Conservation (phyloP, 345 rosid genomes). For the Eucalyptus polyanthemos region DNA sequence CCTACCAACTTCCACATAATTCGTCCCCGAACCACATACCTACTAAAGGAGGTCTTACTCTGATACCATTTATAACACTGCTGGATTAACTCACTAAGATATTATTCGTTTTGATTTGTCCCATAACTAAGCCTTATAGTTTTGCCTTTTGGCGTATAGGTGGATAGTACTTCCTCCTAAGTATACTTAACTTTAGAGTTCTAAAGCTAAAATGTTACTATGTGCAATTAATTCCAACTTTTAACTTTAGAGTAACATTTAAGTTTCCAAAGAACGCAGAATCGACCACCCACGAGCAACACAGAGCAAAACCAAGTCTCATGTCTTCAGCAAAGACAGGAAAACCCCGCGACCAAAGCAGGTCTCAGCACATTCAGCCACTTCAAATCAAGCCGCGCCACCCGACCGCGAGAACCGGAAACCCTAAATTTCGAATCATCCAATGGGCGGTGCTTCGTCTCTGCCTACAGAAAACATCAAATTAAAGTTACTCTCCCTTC, state of each 20-base stretch:
- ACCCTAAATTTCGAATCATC: constrained; percentile 45
- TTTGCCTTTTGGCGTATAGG: too few relatives aligned
- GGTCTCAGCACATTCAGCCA: not conserved
- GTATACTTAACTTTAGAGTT: too few relatives aligned
- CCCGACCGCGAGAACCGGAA: constrained; percentile 12
- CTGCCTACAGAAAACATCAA: constrained; percentile 27
- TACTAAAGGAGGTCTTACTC: too few relatives aligned
- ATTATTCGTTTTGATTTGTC: too few relatives aligned
- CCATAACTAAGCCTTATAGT: too few relatives aligned
- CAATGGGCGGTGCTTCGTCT: constrained; percentile 4
- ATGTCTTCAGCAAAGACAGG: not conserved
- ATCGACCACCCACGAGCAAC: not conserved
- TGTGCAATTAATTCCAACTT: too few relatives aligned
- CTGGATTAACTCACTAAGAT: too few relatives aligned
- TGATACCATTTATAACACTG: too few relatives aligned
- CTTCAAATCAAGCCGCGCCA: not conserved
- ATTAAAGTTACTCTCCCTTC: constrained; percentile 22
- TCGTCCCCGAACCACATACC: too few relatives aligned
- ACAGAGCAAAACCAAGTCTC: not conserved
- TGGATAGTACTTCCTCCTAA: too few relatives aligned
- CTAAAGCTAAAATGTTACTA: too few relatives aligned
- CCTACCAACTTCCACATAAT: too few relatives aligned
- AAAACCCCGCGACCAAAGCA: not conserved
- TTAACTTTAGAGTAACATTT: not conserved
- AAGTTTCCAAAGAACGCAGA: not conserved